Evolutionary conservation across 164 flowering plant genomes (phyloP), one percentile per base, ranked within the genome.

Genomic region (Vitis amurensis): DNA sequence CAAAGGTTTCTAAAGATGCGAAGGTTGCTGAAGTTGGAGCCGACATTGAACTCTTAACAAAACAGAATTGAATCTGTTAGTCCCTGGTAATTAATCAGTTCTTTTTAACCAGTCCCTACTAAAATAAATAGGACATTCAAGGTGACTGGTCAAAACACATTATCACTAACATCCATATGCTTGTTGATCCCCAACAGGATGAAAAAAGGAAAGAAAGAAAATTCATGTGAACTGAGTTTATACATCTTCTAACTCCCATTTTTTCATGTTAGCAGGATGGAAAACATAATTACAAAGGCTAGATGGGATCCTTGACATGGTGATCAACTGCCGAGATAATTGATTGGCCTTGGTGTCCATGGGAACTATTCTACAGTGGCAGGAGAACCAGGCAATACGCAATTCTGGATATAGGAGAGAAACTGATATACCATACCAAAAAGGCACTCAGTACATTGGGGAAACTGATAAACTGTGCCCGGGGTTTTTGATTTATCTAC

Each of bases 11-110:
- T 1, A 94, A 87, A 76, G 97, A 89, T 51, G 68, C 84, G 11
- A 91, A 86, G 78, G 81, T 94, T 70, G 89, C 95, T 61, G 96
- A 94, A 81, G 87, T 92, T 67, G 97, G 88, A 74, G 85, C 91
- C 11, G 99, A 94, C 73, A 92, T 92, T 64, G 93, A 88, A 73
- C 76, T 75, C 11, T 14, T 88, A 48, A 80, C 73, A 15, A 87
- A 73, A 44, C 82, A 83, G 65, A 74, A 65, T 44, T 84, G 74
- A 80, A 64, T 11, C 63, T 37, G 44, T 37, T 37, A 37, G 44
- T 4, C 44, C 44, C 44, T 37, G 44, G 44, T 37, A 37, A 37
- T 6, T 37, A 37, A 37, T 37, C 4, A 37, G 44, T 37, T 37
- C 2, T 23, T 23, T 23, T 6, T 0, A 37, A 37, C 7, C 4